Base-by-base conservation (phyloP, 2,329 filamentous ascomycete species). In the Albophoma yamanashiensis region DNA sequence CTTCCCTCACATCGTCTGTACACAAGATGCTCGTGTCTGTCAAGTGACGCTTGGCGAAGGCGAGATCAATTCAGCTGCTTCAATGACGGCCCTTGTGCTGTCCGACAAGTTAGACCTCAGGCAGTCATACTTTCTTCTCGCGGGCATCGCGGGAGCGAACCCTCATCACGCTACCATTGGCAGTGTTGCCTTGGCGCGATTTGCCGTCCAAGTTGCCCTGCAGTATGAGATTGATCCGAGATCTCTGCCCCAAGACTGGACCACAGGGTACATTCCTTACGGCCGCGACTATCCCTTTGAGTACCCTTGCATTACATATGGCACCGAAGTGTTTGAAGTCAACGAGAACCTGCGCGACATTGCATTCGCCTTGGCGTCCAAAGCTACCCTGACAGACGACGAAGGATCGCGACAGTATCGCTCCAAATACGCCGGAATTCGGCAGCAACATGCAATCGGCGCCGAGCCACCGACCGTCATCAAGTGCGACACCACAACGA, bases 141-240 rank as follows among this genome's bases (percentile, higher is more conserved):
- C 81, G 1, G 89, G 89, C 2, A 91, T 92, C 63, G 88, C 85
- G 1, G 89, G 89, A n/a, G 79, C 90, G 52, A 91, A 84, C 70
- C 89, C 89, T 0, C 82, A 86, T 62, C 73, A 83, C 34, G 84
- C 80, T 27, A 90, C 88, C 0, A 77, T 89, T 5, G 84, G 82
- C 53, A 81, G 82, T 47, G 87, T 89, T 0, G 86, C 86, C 1
- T 83, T 92, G 59, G 82, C 85, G 43, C 81, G 83, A 27, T 92
- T 85, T 67, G 83, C 87, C 0, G 80, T 92, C 6, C 89, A 92
- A 68, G 87, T 91, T 3, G 88, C 85, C 0, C 76, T 91, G 58
- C 88, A 92, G 70, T 89, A 91, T 64, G 89, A 92, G 71, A 83
- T 92, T 62, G 88, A 91, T 65, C 75, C 82, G 1, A 82, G 88